Percentiles rank a stretch among this genome's conserved stretches.
Evolutionary conservation across 148 eudicot genomes (phyloP).

Genomic region (Vaccinium darrowii): DNA sequence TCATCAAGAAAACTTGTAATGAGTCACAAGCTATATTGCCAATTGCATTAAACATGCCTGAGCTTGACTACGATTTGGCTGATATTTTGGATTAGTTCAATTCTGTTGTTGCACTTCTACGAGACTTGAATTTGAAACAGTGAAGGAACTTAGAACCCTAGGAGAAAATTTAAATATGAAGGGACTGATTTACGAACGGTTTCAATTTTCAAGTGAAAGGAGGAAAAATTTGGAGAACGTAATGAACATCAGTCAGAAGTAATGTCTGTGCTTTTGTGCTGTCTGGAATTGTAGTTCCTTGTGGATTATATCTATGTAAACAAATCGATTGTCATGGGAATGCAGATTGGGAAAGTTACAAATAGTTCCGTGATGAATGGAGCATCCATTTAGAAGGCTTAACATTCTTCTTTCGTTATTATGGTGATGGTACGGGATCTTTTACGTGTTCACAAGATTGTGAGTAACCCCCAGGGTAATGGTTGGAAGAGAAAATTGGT

Average conservation of each 20-base stretch:
- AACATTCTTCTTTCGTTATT: background rate
- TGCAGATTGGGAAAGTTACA: background rate
- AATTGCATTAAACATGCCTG: background rate
- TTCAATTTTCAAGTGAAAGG: background rate
- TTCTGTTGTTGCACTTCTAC: background rate
- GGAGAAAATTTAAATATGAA: no score
- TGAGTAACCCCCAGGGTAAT: background rate
- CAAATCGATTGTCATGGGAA: background rate
- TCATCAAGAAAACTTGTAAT: background rate
- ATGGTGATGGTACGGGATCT: background rate
- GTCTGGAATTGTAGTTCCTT: background rate
- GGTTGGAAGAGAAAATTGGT: background rate
- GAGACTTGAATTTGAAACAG: background rate
- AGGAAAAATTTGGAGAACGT: background rate
- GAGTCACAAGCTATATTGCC: background rate
- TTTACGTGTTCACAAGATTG: background rate
- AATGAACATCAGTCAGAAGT: background rate
- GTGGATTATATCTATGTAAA: background rate
- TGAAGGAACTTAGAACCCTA: background rate
- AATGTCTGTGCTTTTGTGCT: background rate
- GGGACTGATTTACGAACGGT: background rate
- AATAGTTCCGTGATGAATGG: background rate
- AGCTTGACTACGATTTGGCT: background rate
- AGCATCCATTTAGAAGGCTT: background rate
- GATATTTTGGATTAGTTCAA: constrained; percentile 3